Conservation (phyloP, 2,329 filamentous ascomycete species). For the Trichothecium sympodiale region DNA sequence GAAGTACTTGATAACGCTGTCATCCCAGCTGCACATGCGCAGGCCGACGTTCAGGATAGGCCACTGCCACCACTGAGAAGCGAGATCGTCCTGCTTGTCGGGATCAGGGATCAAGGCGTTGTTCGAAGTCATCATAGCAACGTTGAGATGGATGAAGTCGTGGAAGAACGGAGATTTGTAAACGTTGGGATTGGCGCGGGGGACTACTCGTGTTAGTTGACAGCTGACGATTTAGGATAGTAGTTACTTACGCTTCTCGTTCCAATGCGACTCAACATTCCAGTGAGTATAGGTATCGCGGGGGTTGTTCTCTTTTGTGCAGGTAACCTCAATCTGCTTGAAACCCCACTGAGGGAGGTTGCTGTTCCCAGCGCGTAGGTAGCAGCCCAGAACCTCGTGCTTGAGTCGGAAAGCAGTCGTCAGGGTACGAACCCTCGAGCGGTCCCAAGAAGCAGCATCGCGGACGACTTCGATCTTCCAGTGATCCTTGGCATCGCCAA, state of each 20-base stretch:
- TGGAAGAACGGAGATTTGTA: constrained; percentile 97
- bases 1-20: constrained; percentile 94
- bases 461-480: constrained; percentile 88
- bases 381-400: constrained; percentile 76
- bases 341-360: constrained; percentile 99
- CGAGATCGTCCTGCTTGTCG: constrained; percentile 97
- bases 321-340: constrained; percentile 98
- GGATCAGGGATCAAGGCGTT: constrained; percentile 95
- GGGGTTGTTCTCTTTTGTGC: constrained; percentile 85
- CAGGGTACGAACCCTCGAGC: constrained; percentile 75
- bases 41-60: constrained; percentile 89
- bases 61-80: constrained; percentile 98
- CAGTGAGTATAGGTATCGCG: constrained; percentile 93
- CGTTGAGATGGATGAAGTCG: constrained; percentile 95
- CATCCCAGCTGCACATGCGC: constrained; percentile 98
- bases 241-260: constrained; percentile 72
- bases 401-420: constrained; percentile 87
- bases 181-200: constrained; percentile 74
- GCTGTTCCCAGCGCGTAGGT: constrained; percentile 87
- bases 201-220: constrained; percentile 53
- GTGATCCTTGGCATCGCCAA: constrained; percentile 96
- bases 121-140: constrained; percentile 99
- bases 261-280: constrained; percentile 94
- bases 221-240: constrained; percentile 4
- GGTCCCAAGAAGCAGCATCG: constrained; percentile 79